Conservation (phyloP, 1,284 basidiomycete species). For the Trichosporon asahii region DNA sequence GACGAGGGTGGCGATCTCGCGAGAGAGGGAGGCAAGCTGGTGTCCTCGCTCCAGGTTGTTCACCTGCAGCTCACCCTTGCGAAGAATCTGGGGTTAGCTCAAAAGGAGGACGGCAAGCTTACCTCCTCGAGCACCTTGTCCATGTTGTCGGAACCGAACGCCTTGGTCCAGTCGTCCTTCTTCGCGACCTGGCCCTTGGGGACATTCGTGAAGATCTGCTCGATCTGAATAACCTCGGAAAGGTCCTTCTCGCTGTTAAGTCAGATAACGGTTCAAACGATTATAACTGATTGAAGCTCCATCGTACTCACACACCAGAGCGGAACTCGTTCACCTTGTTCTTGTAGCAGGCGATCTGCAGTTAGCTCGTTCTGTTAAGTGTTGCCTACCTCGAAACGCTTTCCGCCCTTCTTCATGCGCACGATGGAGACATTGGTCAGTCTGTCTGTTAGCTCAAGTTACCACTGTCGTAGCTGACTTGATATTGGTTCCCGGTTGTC, state of each 20-base stretch:
- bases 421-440: conserved; percentile 96
- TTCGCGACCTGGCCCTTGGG: conserved; percentile 94
- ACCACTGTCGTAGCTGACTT: conserved; percentile 6
- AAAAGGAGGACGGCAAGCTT: conserved; percentile 15
- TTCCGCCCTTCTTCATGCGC: conserved; percentile 91
- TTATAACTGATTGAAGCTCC: neutral
- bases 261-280: neutral
- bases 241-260: conserved; percentile 75
- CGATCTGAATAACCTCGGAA: conserved; percentile 95
- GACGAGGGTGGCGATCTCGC: conserved; percentile 90
- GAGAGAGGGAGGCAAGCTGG: conserved; percentile 75
- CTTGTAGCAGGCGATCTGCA: conserved; percentile 94
- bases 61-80: conserved; percentile 95
- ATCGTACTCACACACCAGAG: conserved; percentile 69
- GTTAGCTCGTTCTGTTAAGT: neutral
- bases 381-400: conserved; percentile 81
- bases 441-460: conserved; percentile 52
- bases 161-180: conserved; percentile 82
- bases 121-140: conserved; percentile 80
- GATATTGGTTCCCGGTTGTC: conserved; percentile 28
- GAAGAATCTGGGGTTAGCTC: conserved; percentile 65
- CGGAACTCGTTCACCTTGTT: conserved; percentile 98
- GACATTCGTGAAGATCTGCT: conserved; percentile 92
- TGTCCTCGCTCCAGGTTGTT: conserved; percentile 95
- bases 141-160: conserved; percentile 74